A percentile compares a stretch with the other conserved stretches of the same genome.
Evolutionary conservation across 257 asterid genomes (phyloP).

Genomic region (Fraxinus anomala): DNA sequence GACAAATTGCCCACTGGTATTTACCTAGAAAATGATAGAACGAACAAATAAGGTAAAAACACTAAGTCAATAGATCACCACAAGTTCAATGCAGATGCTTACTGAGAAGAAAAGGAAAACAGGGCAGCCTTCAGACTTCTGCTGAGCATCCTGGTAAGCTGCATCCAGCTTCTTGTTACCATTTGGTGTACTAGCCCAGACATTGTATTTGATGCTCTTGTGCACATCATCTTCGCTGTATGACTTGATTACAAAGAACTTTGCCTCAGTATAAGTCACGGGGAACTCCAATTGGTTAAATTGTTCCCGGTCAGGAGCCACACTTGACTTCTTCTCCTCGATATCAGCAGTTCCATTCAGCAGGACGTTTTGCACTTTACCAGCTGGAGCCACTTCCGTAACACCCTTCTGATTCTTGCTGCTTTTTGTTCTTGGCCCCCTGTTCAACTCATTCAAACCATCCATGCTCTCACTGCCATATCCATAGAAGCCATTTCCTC

Average conservation of each 20-base stretch:
- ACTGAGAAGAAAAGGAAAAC: constrained; percentile 54
- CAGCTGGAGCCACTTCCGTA: constrained; percentile 51
- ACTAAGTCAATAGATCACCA: not conserved
- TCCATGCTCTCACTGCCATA: constrained; percentile 54
- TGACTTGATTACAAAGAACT: constrained; percentile 49
- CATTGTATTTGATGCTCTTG: constrained; percentile 51
- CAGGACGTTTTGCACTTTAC: constrained; percentile 56
- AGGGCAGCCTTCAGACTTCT: constrained; percentile 37
- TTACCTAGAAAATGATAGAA: constrained; percentile 31
- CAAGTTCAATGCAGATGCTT: constrained; percentile 9
- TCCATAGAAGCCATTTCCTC: constrained; percentile 48
- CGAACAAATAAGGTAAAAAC: not conserved
- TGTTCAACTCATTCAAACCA: constrained; percentile 67
- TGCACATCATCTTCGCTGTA: constrained; percentile 59
- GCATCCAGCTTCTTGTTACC: constrained; percentile 52
- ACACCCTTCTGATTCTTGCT: constrained; percentile 49
- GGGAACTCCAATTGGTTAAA: constrained; percentile 36
- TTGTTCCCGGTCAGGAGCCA: constrained; percentile 52
- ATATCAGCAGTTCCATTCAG: constrained; percentile 36
- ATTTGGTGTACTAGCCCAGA: constrained; percentile 58
- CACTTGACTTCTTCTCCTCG: constrained; percentile 30
- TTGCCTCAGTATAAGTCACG: constrained; percentile 25
- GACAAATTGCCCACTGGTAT: constrained; percentile 37
- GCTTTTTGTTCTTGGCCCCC: constrained; percentile 69
- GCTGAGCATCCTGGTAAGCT: constrained; percentile 43